phyloP scores from a whole-genome alignment of 768 basidiomycete genomes.

The Lentinula lateritia region DNA sequence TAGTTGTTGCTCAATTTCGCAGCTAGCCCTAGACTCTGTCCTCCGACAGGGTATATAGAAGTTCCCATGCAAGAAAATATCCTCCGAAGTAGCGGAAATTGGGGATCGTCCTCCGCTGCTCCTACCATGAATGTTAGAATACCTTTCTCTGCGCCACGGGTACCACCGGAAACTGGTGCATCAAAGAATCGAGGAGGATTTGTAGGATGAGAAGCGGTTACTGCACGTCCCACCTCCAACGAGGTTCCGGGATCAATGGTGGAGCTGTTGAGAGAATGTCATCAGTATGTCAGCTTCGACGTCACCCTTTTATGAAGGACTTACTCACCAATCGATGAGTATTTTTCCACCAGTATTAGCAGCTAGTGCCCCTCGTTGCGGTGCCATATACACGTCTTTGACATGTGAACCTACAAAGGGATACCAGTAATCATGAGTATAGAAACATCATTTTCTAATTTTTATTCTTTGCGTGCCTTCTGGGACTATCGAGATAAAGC shows the following conservation, averaged over 20 bases:
- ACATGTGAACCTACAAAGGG: conserved; percentile 29
- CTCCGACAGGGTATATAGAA: conserved; percentile 31
- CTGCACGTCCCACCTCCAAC: conserved; percentile 23
- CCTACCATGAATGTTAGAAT: conserved; percentile 38
- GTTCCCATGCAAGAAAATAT: conserved; percentile 31
- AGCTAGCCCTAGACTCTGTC: conserved; percentile 33
- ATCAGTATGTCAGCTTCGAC: background rate
- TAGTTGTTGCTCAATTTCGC: conserved; percentile 43
- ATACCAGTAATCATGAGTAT: background rate
- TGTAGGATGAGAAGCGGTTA: conserved; percentile 14
- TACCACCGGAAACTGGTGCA: conserved; percentile 38
- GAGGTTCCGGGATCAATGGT: conserved; percentile 37
- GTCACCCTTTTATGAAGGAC: background rate
- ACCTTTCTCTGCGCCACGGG: conserved; percentile 28
- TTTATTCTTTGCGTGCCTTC: conserved; percentile 22
- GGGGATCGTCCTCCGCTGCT: conserved; percentile 22
- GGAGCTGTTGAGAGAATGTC: conserved; percentile 22
- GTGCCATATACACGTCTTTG: conserved; percentile 28
- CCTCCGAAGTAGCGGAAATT: conserved; percentile 25
- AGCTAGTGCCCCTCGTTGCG: conserved; percentile 28
- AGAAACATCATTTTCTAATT: background rate
- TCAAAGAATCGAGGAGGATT: conserved; percentile 28
- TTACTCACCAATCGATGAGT: conserved; percentile 34
- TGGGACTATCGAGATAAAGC: conserved; percentile 35
- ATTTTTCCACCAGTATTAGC: conserved; percentile 30